Base-by-base conservation (phyloP, 2,329 filamentous ascomycete species). In the Fusarium denticulatum region DNA sequence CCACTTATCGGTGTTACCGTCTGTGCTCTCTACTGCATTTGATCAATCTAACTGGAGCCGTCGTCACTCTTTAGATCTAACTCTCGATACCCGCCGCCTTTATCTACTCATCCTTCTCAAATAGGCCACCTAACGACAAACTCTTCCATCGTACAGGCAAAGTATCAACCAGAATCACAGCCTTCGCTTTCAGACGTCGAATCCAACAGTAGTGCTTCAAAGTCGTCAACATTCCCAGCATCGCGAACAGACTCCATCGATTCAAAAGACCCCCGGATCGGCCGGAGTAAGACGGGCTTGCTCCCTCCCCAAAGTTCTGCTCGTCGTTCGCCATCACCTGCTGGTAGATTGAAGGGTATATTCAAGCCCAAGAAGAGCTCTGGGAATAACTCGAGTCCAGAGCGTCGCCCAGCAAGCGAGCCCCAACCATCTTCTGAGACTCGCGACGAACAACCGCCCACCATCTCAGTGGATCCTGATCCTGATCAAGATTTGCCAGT, bases 91-190 rank as follows among this genome's bases (percentile, higher is more conserved):
- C 65, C 73, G 60, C 74, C 73, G 56, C 75, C 76, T 69, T 73
- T 79, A 64, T 88, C 88, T 47, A 84, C 88, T 34, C 89, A 90
- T 80, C 88, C 90, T 60, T 92, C 92, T 39, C 91, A 93, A 76
- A 86, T 89, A 77, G 90, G 90, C 71, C 90, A 92, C 80, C 85
- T 92, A 68, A 93, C 92, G 55, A 89, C 90, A 39, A 92, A 91
- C 36, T 93, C 92, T 28, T 90, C 92, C 37, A 82, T 92, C 66
- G 87, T 93, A 57, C 90, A 91, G 77, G 87, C 88, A 55, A 85
- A 84, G 30, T 87, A 88, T 72, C 78, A 87, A 39, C 59, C 69
- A 15, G 76, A 78, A 45, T 71, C 71, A 14, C 73, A 76, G 32
- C 64, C 73, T n/a, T 60, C 68, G 24, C 46, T 43, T 52, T 74